Evolutionary conservation across 148 eudicot genomes (phyloP).

Genomic region (Agrostemma githago): DNA sequence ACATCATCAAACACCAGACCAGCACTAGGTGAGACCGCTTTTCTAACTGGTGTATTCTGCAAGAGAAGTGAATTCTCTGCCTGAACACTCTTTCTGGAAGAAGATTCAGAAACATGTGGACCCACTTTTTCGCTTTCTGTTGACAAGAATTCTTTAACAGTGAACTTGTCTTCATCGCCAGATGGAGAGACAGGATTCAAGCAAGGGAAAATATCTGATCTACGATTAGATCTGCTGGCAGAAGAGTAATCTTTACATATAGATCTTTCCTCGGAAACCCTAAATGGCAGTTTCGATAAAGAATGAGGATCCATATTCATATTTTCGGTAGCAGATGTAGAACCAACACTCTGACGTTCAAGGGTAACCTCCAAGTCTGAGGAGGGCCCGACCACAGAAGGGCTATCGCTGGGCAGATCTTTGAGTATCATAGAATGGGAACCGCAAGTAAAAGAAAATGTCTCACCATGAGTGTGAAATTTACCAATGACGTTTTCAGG

Average conservation of each 20-base stretch:
- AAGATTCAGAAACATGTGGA: slow-evolving; percentile 25
- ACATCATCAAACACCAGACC: slow-evolving; percentile 46
- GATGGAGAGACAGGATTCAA: slow-evolving; percentile 36
- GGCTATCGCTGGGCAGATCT: slow-evolving; percentile 18
- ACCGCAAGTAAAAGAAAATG: slow-evolving; percentile 34
- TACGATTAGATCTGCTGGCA: slow-evolving; percentile 30
- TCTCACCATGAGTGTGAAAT: slow-evolving; percentile 29
- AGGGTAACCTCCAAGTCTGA: slow-evolving; percentile 22
- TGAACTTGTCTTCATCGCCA: slow-evolving; percentile 65
- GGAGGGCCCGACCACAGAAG: slow-evolving; percentile 22
- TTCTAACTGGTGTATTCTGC: slow-evolving; percentile 42
- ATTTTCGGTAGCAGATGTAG: slow-evolving; percentile 25
- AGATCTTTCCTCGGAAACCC: slow-evolving; percentile 26
- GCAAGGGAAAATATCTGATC: slow-evolving; percentile 34
- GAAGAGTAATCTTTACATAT: slow-evolving; percentile 32
- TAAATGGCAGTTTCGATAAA: slow-evolving; percentile 20
- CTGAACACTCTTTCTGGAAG: slow-evolving; percentile 29
- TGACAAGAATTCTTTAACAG: slow-evolving; percentile 59
- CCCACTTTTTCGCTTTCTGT: slow-evolving; percentile 33
- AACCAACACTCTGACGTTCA: slow-evolving; percentile 26
- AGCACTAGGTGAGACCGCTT: slow-evolving; percentile 27
- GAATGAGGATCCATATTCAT: slow-evolving; percentile 17
- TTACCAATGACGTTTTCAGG: slow-evolving; percentile 25
- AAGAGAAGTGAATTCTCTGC: slow-evolving; percentile 28
- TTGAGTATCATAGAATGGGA: slow-evolving; percentile 35